These are phyloP conservation scores for Pseudogymnoascus sp. DNA, from an alignment of 2,329 filamentous ascomycete species.

Conservation along the genomic window DNA sequence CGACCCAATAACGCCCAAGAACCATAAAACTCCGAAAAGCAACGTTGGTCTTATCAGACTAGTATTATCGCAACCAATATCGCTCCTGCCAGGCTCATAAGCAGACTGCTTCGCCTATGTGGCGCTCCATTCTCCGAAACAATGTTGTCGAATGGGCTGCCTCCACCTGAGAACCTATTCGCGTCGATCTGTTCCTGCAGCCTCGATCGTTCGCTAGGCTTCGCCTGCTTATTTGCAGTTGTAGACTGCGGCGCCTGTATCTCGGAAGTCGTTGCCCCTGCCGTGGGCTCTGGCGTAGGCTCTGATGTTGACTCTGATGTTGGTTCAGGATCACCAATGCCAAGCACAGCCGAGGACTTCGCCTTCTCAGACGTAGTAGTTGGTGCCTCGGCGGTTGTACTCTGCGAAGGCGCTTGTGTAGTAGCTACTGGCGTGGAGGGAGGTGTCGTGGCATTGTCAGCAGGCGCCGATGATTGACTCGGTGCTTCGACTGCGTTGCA, in stretches of 20 bases:
- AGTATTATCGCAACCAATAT: conserved; percentile 1
- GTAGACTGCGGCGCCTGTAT: not conserved
- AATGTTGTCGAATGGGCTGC: conserved; percentile 11
- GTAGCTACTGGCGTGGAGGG: not conserved
- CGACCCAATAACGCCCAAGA: conserved; percentile 3
- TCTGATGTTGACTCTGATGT: not conserved
- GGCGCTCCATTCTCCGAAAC: not conserved
- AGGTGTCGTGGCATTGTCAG: not conserved
- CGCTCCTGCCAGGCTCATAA: not conserved
- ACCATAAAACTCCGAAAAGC: not conserved
- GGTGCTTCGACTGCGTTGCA: not conserved
- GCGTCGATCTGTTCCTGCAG: conserved; percentile 6
- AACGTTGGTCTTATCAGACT: not conserved
- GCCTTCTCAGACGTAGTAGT: conserved; percentile 2
- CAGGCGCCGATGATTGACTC: not conserved
- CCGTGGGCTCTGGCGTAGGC: not conserved
- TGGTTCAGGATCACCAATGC: not conserved
- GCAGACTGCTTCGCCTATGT: not conserved
- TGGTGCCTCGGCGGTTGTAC: not conserved
- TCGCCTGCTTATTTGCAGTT: not conserved
- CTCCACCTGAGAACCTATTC: conserved; percentile 6
- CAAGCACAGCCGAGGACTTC: not conserved
- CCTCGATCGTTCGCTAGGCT: not conserved
- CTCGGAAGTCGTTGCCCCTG: not conserved
- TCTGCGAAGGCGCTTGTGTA: not conserved